A percentile compares a stretch with the other conserved stretches of the same genome.
Conservation (phyloP, 495 filamentous ascomycete genomes). For the Hypoxylon trugodes region DNA sequence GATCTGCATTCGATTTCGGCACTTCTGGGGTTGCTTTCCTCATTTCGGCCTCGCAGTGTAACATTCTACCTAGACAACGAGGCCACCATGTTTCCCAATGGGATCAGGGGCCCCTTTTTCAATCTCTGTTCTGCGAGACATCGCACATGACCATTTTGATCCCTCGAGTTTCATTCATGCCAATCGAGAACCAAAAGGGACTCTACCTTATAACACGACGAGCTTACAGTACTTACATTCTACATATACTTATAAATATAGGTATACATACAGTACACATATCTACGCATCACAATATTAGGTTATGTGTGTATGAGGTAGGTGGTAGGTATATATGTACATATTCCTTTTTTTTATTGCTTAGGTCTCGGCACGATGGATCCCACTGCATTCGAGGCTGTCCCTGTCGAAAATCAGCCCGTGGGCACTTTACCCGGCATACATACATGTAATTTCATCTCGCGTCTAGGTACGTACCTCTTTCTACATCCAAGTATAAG, state of each 20-base stretch:
- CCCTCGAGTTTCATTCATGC: constrained; percentile 33
- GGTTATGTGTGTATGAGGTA: no score
- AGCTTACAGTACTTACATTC: neutral
- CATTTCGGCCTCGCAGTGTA: constrained; percentile 42
- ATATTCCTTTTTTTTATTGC: constrained; percentile 32
- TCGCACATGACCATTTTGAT: constrained; percentile 36
- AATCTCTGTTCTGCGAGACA: constrained; percentile 27
- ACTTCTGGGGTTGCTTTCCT: constrained; percentile 42
- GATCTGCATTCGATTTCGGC: constrained; percentile 43
- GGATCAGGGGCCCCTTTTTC: constrained; percentile 31
- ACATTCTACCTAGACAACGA: constrained; percentile 38
- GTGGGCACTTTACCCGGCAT: constrained; percentile 34
- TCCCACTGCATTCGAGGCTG: constrained; percentile 12
- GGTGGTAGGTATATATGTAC: no score
- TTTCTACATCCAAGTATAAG: neutral
- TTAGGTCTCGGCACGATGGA: constrained; percentile 31
- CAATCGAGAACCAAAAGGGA: constrained; percentile 22
- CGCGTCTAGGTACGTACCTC: neutral
- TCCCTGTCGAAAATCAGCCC: constrained; percentile 38
- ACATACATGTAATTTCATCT: constrained; percentile 27
- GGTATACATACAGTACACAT: constrained; percentile 14
- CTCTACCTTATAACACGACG: constrained; percentile 26
- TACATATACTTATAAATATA: neutral
- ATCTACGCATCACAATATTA: no score
- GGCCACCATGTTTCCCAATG: constrained; percentile 28